Evolutionary conservation across 2,329 filamentous ascomycete species (phyloP).

Genomic region (Sphaerulina musiva): DNA sequence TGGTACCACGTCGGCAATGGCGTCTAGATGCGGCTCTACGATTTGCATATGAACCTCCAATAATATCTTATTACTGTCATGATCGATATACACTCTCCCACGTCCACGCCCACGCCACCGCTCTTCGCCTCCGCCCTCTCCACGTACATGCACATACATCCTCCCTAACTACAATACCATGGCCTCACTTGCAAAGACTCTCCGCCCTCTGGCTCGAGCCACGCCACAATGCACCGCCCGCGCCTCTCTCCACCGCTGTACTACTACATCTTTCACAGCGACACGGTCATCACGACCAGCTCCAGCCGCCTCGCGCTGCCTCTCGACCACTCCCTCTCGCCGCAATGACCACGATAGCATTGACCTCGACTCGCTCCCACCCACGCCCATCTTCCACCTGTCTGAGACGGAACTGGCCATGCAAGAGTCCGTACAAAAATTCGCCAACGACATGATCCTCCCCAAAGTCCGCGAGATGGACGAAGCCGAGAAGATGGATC

Average conservation of each 20-base stretch:
- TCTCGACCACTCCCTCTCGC: constrained; percentile 38
- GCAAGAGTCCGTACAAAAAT: constrained; percentile 83
- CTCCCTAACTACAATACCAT: constrained; percentile 16
- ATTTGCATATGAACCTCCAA: no score
- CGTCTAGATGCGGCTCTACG: no score
- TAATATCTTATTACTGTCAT: no score
- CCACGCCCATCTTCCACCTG: constrained; percentile 87
- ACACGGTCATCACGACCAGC: neutral
- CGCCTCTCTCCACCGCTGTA: neutral
- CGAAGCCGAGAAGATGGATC: constrained; percentile 91
- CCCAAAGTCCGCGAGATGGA: constrained; percentile 97
- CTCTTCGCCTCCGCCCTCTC: neutral
- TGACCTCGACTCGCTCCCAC: constrained; percentile 69
- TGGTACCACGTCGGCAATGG: no score
- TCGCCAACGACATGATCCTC: constrained; percentile 79
- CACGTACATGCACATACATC: neutral
- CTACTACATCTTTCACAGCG: no score
- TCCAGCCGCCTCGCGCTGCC: constrained; percentile 33
- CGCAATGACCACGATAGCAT: constrained; percentile 35
- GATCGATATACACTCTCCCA: no score
- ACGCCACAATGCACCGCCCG: constrained; percentile 18
- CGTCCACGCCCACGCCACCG: no score
- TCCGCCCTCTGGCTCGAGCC: constrained; percentile 32
- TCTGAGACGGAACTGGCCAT: constrained; percentile 86
- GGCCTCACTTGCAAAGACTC: constrained; percentile 30